These are phyloP conservation scores for Cutaneotrichosporon sp. DNA, from an alignment of 1,284 basidiomycete species.

Conservation along the genomic window DNA sequence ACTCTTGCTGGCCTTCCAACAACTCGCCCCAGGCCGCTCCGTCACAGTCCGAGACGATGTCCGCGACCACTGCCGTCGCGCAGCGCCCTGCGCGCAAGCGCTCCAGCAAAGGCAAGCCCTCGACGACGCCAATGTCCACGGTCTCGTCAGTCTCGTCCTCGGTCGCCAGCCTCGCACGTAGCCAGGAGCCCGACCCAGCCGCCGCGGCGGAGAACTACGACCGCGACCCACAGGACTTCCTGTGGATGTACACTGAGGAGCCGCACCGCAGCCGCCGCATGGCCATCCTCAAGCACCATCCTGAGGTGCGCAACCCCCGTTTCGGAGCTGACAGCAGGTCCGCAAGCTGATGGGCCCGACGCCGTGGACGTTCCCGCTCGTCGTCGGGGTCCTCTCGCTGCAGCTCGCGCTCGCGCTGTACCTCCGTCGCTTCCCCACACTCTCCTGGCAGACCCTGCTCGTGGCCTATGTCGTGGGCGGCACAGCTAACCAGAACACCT, in stretches of 20 bases:
- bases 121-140: neutral
- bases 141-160: conserved; percentile 5
- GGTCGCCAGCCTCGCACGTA: neutral
- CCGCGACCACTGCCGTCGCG: too few species aligned
- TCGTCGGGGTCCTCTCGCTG: conserved; percentile 68
- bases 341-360: conserved; percentile 94
- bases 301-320: too few species aligned
- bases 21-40: too few species aligned
- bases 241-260: conserved; percentile 97
- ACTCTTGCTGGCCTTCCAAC: too few species aligned
- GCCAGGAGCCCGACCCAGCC: conserved; percentile 4
- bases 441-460: conserved; percentile 68
- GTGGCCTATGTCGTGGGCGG: conserved; percentile 84
- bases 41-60: too few species aligned
- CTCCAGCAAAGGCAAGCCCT: neutral
- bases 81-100: neutral
- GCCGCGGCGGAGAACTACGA: conserved; percentile 2
- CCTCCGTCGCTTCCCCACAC: conserved; percentile 62
- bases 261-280: conserved; percentile 82
- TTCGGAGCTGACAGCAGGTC: conserved; percentile 59
- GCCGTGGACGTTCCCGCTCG: conserved; percentile 81
- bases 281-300: conserved; percentile 90
- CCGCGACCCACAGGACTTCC: conserved; percentile 58
- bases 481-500: conserved; percentile 94
- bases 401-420: conserved; percentile 66